These are phyloP conservation scores for Eutrema japonicum DNA, from an alignment of 345 rosid species.

Conservation along the genomic window DNA sequence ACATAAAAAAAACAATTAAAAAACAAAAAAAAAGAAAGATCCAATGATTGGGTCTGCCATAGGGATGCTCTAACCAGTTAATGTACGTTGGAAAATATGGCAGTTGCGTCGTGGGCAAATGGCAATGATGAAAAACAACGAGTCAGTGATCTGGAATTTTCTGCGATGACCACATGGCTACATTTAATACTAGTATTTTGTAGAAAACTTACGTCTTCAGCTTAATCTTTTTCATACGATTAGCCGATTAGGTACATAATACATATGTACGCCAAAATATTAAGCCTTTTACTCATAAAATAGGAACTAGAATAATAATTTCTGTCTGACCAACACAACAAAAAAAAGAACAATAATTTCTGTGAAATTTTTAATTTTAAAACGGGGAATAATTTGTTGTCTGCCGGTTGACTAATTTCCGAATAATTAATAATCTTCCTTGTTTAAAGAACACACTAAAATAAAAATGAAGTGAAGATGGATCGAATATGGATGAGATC, in stretches of 20 bases:
- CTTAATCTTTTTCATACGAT: neutral
- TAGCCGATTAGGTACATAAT: slow-evolving; percentile 7
- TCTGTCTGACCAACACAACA: neutral
- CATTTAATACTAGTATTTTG: slow-evolving; percentile 10
- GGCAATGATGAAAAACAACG: slow-evolving; percentile 17
- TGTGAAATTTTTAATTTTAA: neutral
- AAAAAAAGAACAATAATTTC: neutral
- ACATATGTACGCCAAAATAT: neutral
- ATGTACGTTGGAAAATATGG: slow-evolving; percentile 21
- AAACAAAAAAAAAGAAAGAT: too few species aligned
- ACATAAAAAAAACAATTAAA: too few species aligned
- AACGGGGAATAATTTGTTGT: slow-evolving; percentile 11
- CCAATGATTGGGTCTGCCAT: too few species aligned
- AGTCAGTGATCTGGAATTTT: slow-evolving; percentile 17
- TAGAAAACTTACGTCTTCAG: neutral
- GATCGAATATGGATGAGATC: slow-evolving; percentile 14
- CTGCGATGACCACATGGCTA: slow-evolving; percentile 30
- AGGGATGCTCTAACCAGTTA: too few species aligned
- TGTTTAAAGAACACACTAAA: neutral
- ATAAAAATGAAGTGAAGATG: neutral
- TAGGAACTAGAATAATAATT: neutral
- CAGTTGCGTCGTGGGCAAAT: slow-evolving; percentile 20
- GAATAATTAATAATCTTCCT: neutral
- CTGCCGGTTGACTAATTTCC: neutral
- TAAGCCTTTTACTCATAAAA: neutral